phyloP scores from a whole-genome alignment of 495 filamentous ascomycete species.

The Xeromyces bisporus region DNA sequence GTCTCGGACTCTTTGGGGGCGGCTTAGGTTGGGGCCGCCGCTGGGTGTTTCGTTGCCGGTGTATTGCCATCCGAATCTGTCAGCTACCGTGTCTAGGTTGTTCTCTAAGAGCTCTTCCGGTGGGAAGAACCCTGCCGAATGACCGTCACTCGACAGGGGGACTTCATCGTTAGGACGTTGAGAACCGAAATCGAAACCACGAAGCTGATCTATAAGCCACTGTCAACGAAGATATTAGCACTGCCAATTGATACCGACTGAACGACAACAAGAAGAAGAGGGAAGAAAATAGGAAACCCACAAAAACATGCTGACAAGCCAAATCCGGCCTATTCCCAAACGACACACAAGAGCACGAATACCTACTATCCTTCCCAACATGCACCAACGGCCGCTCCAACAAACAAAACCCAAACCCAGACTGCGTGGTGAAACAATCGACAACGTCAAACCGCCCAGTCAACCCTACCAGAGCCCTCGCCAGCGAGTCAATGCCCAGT shows the following conservation, averaged over 20 bases:
- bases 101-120: conserved; percentile 23
- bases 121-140: conserved; percentile 14
- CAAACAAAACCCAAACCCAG: conserved; percentile 23
- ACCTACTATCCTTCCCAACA: conserved; percentile 9
- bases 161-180: conserved; percentile 12
- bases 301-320: conserved; percentile 32
- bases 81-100: conserved; percentile 21
- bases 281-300: conserved; percentile 8
- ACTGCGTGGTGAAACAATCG: conserved; percentile 14
- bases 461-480: conserved; percentile 21
- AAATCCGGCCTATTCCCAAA: conserved; percentile 15
- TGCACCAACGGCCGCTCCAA: conserved; percentile 18
- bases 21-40: conserved; percentile 15
- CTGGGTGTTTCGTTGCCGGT: conserved; percentile 12
- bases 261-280: too few species aligned
- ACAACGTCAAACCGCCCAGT: conserved; percentile 20
- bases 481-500: conserved; percentile 19
- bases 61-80: conserved; percentile 23
- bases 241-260: not conserved
- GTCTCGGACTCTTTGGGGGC: conserved; percentile 27
- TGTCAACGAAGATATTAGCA: conserved; percentile 5
- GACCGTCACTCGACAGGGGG: conserved; percentile 18
- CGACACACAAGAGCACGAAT: conserved; percentile 23
- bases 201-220: conserved; percentile 32
- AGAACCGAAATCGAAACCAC: conserved; percentile 17